Percentiles rank a stretch among this genome's conserved stretches.
These are phyloP conservation scores for Endoconidiophora laricicola DNA, from an alignment of 2,329 filamentous ascomycete genomes.

Conservation along the genomic window DNA sequence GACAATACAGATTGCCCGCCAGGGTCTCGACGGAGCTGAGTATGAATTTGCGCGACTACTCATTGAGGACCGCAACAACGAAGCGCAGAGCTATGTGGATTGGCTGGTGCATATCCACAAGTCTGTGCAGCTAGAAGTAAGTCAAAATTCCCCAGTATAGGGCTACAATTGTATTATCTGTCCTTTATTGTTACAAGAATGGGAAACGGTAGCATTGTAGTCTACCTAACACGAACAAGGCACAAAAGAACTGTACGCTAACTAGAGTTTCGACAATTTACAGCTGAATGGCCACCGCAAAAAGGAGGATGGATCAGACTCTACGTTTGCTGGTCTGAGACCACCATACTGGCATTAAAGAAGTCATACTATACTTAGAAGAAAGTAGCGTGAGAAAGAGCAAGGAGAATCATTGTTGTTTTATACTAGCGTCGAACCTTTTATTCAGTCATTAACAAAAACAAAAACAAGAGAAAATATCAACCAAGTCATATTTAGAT, in stretches of 20 bases:
- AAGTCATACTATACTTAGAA: no score
- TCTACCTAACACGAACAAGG: neutral
- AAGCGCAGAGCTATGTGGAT: slow-evolving; percentile 95
- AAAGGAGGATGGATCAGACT: slow-evolving; percentile 42
- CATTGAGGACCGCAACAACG: slow-evolving; percentile 90
- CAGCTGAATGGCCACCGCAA: slow-evolving; percentile 55
- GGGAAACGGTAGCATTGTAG: neutral
- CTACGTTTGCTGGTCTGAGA: slow-evolving; percentile 41
- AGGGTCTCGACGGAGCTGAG: slow-evolving; percentile 86
- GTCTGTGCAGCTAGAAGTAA: slow-evolving; percentile 75
- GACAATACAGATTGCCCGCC: slow-evolving; percentile 76
- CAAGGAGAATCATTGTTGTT: no score
- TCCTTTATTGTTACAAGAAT: neutral
- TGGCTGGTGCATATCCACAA: slow-evolving; percentile 95
- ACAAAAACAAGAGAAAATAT: no score
- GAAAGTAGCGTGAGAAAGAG: neutral
- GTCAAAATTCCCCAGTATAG: slow-evolving; percentile 16
- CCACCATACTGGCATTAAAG: slow-evolving; percentile 35
- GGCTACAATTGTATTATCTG: no score
- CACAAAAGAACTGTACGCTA: no score
- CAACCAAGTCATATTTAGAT: no score
- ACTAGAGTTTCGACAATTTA: neutral
- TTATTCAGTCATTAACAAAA: no score
- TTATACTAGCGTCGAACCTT: neutral
- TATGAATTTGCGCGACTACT: slow-evolving; percentile 88